Conservation (phyloP, 768 basidiomycete genomes). For the Mycena metata region DNA sequence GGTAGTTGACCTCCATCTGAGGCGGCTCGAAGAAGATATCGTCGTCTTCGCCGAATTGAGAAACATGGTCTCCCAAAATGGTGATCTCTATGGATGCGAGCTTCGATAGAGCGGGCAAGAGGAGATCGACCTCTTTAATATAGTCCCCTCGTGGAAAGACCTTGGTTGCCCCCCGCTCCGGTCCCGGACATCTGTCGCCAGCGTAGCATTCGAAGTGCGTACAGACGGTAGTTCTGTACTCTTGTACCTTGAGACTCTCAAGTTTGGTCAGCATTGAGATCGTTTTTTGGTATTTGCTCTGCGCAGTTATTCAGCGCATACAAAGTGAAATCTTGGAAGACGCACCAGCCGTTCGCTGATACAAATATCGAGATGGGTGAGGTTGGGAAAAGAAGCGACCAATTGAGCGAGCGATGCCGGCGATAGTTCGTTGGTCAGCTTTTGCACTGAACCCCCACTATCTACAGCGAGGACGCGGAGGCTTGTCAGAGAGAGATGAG, state of each 20-base stretch:
- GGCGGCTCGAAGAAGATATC: background rate
- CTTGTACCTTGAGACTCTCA: background rate
- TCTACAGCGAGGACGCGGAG: background rate
- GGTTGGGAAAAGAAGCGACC: slow-evolving; percentile 19
- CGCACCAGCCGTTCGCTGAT: slow-evolving; percentile 6
- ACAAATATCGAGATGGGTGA: background rate
- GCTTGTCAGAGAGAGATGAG: background rate
- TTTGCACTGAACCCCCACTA: background rate
- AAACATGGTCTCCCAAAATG: background rate
- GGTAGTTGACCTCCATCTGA: slow-evolving; percentile 5
- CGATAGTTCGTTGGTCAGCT: background rate
- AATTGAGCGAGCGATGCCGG: slow-evolving; percentile 1
- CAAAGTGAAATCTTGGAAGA: background rate
- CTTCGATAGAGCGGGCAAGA: slow-evolving; percentile 1
- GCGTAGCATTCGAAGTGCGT: background rate
- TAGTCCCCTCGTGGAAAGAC: slow-evolving; percentile 6
- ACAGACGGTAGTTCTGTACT: background rate
- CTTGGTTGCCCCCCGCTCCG: background rate
- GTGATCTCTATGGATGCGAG: slow-evolving; percentile 3
- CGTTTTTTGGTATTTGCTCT: background rate
- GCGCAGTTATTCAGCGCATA: background rate
- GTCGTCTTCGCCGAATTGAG: background rate
- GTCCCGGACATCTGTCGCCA: background rate
- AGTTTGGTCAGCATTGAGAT: background rate
- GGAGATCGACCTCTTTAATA: background rate